These are phyloP conservation scores for Pseudogymnoascus sp. DNA, from an alignment of 2,329 filamentous ascomycete genomes.

Conservation along the genomic window DNA sequence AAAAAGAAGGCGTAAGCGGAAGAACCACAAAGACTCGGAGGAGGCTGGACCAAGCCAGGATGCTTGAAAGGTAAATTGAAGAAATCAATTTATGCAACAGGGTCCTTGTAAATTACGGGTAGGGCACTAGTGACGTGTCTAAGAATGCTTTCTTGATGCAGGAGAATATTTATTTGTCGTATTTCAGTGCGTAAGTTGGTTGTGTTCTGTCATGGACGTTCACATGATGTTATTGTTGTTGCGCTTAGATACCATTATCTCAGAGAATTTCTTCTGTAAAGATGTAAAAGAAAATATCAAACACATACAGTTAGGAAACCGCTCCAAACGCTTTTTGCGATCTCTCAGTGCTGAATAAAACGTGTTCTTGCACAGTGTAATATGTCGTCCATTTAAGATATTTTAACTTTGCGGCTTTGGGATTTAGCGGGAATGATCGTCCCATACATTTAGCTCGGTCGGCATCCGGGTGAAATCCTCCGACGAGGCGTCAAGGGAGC, in stretches of 20 bases:
- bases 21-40: not conserved
- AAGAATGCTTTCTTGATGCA: not conserved
- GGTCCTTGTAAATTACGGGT: not conserved
- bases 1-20: constrained; percentile 2
- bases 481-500: not conserved
- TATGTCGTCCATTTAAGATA: constrained; percentile 5
- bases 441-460: not conserved
- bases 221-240: not conserved
- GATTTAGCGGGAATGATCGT: constrained; percentile 2
- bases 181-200: not conserved
- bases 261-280: not conserved
- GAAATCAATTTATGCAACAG: not conserved
- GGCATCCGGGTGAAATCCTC: constrained; percentile 1
- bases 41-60: not conserved
- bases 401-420: not conserved
- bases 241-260: not conserved
- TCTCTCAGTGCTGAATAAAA: not conserved
- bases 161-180: not conserved
- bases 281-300: not conserved
- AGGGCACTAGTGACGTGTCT: not conserved
- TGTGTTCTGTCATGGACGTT: not conserved
- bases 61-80: not conserved
- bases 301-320: not conserved
- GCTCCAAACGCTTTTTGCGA: not conserved
- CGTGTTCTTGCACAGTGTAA: not conserved